A percentile compares a stretch with the other conserved stretches of the same genome.
Conservation (phyloP, 768 basidiomycete species). For the Leccinellum luteum region DNA sequence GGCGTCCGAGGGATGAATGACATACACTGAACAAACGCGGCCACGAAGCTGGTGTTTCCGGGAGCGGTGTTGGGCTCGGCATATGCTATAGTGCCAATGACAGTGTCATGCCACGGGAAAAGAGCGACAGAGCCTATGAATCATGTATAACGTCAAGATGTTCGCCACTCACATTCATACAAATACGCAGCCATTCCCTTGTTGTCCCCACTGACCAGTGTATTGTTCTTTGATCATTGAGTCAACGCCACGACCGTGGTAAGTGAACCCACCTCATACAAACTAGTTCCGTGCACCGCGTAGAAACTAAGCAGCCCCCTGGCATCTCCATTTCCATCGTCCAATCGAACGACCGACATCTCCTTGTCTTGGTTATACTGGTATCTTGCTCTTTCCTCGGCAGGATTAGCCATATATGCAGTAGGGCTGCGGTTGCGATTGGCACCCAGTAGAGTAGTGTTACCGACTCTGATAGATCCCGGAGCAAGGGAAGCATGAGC, state of each 20-base stretch:
- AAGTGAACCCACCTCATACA: slow-evolving; percentile 55
- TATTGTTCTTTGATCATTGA: slow-evolving; percentile 58
- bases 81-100: slow-evolving; percentile 39
- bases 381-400: slow-evolving; percentile 63
- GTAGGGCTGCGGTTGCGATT: slow-evolving; percentile 76
- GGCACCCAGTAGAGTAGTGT: slow-evolving; percentile 63
- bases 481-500: slow-evolving; percentile 62
- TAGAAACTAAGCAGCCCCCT: slow-evolving; percentile 74
- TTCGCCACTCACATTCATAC: slow-evolving; percentile 56
- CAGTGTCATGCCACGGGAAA: background rate
- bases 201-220: slow-evolving; percentile 77
- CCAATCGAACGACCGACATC: slow-evolving; percentile 64
- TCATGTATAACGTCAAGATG: background rate
- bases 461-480: slow-evolving; percentile 62
- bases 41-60: slow-evolving; percentile 67
- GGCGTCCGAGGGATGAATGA: background rate
- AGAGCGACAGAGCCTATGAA: background rate
- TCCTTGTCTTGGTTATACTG: slow-evolving; percentile 73
- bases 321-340: slow-evolving; percentile 54
- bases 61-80: slow-evolving; percentile 65
- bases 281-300: slow-evolving; percentile 75
- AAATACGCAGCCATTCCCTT: slow-evolving; percentile 84
- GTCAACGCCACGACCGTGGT: background rate
- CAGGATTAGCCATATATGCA: slow-evolving; percentile 75
- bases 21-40: slow-evolving; percentile 73